Evolutionary conservation across 73 alveolate genomes (phyloP), one percentile per base, ranked within the genome.

Genomic region (Blepharisma stoltei): DNA sequence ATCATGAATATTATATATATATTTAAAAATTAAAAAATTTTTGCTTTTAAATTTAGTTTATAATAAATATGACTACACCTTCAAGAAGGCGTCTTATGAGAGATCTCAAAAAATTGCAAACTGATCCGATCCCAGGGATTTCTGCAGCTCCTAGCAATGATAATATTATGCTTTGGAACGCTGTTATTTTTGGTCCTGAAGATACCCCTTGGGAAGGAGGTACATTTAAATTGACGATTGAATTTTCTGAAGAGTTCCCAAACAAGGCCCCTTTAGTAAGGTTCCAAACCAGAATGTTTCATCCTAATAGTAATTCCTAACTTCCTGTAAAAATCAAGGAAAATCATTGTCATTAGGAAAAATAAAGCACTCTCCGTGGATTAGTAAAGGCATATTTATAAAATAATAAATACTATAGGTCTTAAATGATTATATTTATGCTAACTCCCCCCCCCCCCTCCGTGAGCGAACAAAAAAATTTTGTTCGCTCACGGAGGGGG

Each of bases 181-280:
- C 99, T 6, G 94, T 91, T 49, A 95, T 95, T 60, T 91, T 95
- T 77, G 99, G 99, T 32, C 98, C 98, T 11, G 98, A 94, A 49
- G 96, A 93, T 70, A 94, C 99, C 38, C 90, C 88, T 54, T 96
- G 99, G 99, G 99, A 96, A 83, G 99, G 99, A 55, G 99, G 98
- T 7, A 83, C 93, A 7, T 96, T 96, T 87, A 88, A 87, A 68
- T 82, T 96, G 69, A 77, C 81, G 37, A 54, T 96, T 77, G 97
- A 88, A 76, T 96, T 95, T 77, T 82, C 95, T 27, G 99, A 95
- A 83, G 99, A 96, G 71, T 96, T 95, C 86, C 99, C 99, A 6
- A 89, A 83, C 73, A 96, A 95, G 84, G 95, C 99, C 18, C 99
- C 99, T 14, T 66, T 78, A 45, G 99, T 95, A 11, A 90, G 73